Evolutionary conservation across 352 stramenopile species (phyloP), one percentile per base, ranked within the genome.

Genomic region (Globisporangium solare): DNA sequence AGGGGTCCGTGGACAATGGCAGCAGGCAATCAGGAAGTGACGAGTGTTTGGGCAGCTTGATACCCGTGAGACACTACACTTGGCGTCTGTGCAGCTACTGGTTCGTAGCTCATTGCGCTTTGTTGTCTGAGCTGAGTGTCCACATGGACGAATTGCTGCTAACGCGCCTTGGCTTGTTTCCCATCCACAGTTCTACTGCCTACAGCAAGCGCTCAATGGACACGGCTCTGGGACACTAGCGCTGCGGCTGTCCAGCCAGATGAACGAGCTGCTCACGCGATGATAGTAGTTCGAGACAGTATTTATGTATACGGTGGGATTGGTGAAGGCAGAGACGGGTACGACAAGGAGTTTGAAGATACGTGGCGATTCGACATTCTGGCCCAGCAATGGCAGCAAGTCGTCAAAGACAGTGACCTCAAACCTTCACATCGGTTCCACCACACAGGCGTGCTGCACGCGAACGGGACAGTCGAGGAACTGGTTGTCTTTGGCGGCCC

Each of bases 281-380:
- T 88, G 42, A 51, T 76, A 13, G 47, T 56, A 3, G 76, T 79
- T 48, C 47, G 77, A 10, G 74, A 92, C 54, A 58, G 60, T 12
- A 54, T 92, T 32, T 89, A 86, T 56, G 52, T 88, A 31, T 88
- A 77, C 54, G 81, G 81, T 3, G 81, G 81, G 42, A 69, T 88
- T 35, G 77, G 73, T 24, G 63, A 69, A 7, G 20, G 65, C 35
- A 14, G 54, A 6, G 51, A 61, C 8, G 55, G 57, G 27, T 54
- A 54, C 5, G 75, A 86, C 48, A 48, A 77, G 54, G 81, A 92
- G 58, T 83, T 73, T 32, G 76, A 79, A n/a, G 81, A 92, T 56
- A 88, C 81, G n/a, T 92, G 81, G 81, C 61, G 64, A 12, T 84
- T 86, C 42, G 71, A 86, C 35, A 51, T 83, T 24, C 42, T 66